Evolutionary conservation across 1,284 basidiomycete genomes (phyloP).

Genomic region (Phellopilus nigrolimitatus): DNA sequence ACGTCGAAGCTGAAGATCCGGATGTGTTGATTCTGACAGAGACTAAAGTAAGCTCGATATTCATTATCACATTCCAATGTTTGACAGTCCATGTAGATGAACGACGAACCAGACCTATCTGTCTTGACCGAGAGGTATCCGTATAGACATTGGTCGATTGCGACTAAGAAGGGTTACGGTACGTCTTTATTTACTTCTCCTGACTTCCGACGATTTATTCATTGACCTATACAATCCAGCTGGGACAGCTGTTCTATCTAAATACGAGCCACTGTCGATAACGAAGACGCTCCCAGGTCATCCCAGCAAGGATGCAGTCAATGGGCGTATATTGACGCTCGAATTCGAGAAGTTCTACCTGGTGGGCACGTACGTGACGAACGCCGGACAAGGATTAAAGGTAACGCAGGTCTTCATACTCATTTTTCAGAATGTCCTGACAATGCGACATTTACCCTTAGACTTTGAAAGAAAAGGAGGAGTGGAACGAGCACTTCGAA

Average conservation of each 20-base stretch:
- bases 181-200: slow-evolving; percentile 23
- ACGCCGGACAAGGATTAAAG: slow-evolving; percentile 78
- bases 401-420: slow-evolving; percentile 32
- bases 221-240: slow-evolving; percentile 39
- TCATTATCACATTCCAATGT: slow-evolving; percentile 7
- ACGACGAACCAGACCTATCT: slow-evolving; percentile 58
- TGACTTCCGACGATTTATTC: slow-evolving; percentile 2
- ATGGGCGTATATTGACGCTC: slow-evolving; percentile 75
- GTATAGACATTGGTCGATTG: slow-evolving; percentile 70
- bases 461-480: slow-evolving; percentile 69
- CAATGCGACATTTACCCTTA: slow-evolving; percentile 27
- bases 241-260: slow-evolving; percentile 79
- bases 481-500: slow-evolving; percentile 76
- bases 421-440: slow-evolving; percentile 1
- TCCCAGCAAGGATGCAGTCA: slow-evolving; percentile 55
- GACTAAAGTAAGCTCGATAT: slow-evolving; percentile 54
- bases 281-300: slow-evolving; percentile 67
- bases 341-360: slow-evolving; percentile 74
- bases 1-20: slow-evolving; percentile 78
- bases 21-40: slow-evolving; percentile 79
- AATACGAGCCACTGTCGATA: slow-evolving; percentile 67
- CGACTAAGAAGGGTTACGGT: slow-evolving; percentile 75
- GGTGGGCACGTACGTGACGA: slow-evolving; percentile 84
- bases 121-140: slow-evolving; percentile 54
- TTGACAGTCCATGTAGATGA: slow-evolving; percentile 42